Evolutionary conservation across 2,329 filamentous ascomycete genomes (phyloP), one percentile per base, ranked within the genome.

Genomic region (Neocatenulostroma microsporum): DNA sequence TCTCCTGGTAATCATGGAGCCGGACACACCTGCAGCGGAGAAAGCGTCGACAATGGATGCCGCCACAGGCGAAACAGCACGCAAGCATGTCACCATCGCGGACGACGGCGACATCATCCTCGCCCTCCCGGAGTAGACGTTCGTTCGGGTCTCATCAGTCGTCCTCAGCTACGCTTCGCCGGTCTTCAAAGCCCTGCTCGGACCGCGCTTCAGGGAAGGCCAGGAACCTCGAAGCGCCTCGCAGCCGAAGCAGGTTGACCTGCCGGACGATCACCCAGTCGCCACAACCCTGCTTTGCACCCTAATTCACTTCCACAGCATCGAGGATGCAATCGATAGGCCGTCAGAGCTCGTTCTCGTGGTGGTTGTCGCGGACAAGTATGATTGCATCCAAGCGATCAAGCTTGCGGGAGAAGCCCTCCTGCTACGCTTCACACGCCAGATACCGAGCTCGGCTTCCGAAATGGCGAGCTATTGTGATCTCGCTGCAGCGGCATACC

Each of bases 41-140:
- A n/a, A n/a, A n/a, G n/a, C n/a, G n/a, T n/a, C n/a, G n/a, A n/a
- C n/a, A n/a, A n/a, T n/a, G n/a, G n/a, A n/a, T n/a, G n/a, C n/a
- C n/a, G n/a, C n/a, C n/a, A n/a, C n/a, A n/a, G n/a, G n/a, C n/a
- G 29, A 31, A 15, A 8, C 29, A 18, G 8, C 13, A 17, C 7
- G 9, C 7, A 13, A 29, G 26, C 9, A 31, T 5, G 14, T 26
- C 32, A 21, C 12, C 10, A n/a, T 26, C 17, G 34, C 25, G 3
- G 25, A 21, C 2, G 29, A 28, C n/a, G 39, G 34, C 26, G 39
- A 41, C 14, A 34, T 41, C 10, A 24, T 41, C n/a, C 12, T 37
- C 8, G 18, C 28, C 7, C n/a, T 41, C n/a, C 8, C 10, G 3
- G 10, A 27, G 10, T 14, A 10, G 5, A 13, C 19, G 7, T 23